Base-by-base conservation (phyloP, 108 stramenopile species). In the Nitzschia palea region DNA sequence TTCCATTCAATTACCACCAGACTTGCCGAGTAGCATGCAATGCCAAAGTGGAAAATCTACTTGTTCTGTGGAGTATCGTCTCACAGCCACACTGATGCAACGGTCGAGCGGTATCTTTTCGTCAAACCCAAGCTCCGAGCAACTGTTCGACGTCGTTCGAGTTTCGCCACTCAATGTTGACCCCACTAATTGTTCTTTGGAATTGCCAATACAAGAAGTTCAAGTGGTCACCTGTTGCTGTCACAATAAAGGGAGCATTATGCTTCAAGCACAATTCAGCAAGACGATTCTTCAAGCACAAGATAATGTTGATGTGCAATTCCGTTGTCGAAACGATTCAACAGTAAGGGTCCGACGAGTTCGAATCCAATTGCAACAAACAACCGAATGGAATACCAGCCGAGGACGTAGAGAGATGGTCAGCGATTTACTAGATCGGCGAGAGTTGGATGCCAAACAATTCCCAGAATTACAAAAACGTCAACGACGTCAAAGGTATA, bases 161-260 rank as follows among this genome's bases (percentile, higher is more conserved):
- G 4, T 37, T 15, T n/a, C 47, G 3, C 0, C 55, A 4, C 30
- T 22, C 51, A 6, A 8, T 3, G 43, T 40, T 23, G 44, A 42
- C 22, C 33, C 22, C n/a, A 50, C 9, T 3, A n/a, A 65, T 65
- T 57, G 55, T 36, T 57, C 55, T 12, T 0, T 73, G 0, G 18
- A 45, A 9, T 33, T 55, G 30, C 71, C 71, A 30, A 0, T 35
- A n/a, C 63, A 73, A 12, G 48, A 44, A 26, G 29, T 73, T 50
- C 71, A 63, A 3, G 62, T 73, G 0, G 65, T 26, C 54, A 25
- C 37, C 22, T 71, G 69, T 52, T 70, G 47, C 4, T 71, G 70
- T 55, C 35, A 20, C 26, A 55, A 65, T 9, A 32, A 65, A 25
- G 71, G 71, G 35, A 12, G 12, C 0, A 73, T 73, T 53, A 22